Percentiles rank a stretch among this genome's conserved stretches.
These are phyloP conservation scores for Lactarius vividus DNA, from an alignment of 768 basidiomycete genomes.

Conservation along the genomic window DNA sequence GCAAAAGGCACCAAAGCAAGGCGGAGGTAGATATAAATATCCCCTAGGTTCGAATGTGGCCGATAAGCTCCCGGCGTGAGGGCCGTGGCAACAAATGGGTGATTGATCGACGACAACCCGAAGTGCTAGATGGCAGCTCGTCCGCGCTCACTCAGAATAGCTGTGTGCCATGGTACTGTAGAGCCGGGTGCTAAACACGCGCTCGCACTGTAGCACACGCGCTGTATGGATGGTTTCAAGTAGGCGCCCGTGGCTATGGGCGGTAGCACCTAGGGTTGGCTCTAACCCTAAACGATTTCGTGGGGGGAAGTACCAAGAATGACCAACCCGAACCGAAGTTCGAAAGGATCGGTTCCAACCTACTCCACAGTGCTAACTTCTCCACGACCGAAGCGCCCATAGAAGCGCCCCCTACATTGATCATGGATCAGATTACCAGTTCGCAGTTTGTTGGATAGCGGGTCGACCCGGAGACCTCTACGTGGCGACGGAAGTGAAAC, in stretches of 20 bases:
- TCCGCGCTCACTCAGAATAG: not conserved
- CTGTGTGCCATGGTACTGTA: not conserved
- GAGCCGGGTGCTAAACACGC: not conserved
- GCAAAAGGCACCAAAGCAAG: not conserved
- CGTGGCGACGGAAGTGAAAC: not conserved
- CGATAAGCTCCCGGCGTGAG: not conserved
- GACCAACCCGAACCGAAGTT: not conserved
- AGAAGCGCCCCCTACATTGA: not conserved
- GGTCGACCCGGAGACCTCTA: not conserved
- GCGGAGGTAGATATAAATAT: not conserved
- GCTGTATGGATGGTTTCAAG: not conserved
- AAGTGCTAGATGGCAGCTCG: not conserved
- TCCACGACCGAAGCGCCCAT: not conserved
- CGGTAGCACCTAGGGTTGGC: not conserved
- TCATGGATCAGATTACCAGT: not conserved
- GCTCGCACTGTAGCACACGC: not conserved
- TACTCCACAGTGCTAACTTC: not conserved
- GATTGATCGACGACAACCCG: not conserved
- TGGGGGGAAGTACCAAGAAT: not conserved
- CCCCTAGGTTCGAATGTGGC: not conserved
- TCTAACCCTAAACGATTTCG: not conserved
- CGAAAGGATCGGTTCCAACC: not conserved
- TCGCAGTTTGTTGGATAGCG: not conserved
- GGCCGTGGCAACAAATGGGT: not conserved
- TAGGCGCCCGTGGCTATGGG: not conserved